A percentile compares a stretch with the other conserved stretches of the same genome.
Conservation (phyloP, 23 red algal genomes). For the Gracilariopsis chorda region DNA sequence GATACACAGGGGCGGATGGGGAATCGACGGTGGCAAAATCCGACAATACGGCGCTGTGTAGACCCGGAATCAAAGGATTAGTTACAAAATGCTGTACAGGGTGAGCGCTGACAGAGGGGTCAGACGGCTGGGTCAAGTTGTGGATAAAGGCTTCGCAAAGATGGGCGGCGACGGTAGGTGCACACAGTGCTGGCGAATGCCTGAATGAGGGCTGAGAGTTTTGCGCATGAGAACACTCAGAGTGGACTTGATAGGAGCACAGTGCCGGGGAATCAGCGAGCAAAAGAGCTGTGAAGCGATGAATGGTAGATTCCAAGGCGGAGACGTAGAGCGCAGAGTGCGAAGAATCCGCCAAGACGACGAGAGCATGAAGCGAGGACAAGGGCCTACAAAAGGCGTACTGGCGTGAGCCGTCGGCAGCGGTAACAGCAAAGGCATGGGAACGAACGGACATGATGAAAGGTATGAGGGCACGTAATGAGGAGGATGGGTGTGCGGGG, state of each 20-base stretch:
- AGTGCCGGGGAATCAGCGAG: background rate
- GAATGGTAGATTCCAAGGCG: conserved; percentile 9
- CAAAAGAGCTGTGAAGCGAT: background rate
- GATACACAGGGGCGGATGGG: background rate
- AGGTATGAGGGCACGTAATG: background rate
- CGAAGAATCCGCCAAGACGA: background rate
- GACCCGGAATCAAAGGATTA: background rate
- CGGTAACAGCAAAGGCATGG: conserved; percentile 36
- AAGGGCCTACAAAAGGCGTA: conserved; percentile 41
- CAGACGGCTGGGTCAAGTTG: background rate
- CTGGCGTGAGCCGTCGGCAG: conserved; percentile 20
- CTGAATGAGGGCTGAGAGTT: background rate
- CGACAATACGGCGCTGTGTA: background rate
- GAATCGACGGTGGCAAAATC: background rate
- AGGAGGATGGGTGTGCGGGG: background rate
- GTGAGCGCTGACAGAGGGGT: too few relatives aligned
- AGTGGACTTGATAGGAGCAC: background rate
- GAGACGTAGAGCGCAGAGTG: conserved; percentile 30
- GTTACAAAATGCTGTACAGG: too few relatives aligned
- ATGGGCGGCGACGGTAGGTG: background rate
- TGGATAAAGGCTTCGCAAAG: background rate
- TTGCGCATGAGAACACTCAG: background rate
- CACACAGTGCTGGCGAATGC: background rate
- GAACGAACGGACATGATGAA: background rate
- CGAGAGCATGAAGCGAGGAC: background rate